Evolutionary conservation across 2,329 filamentous ascomycete species (phyloP), one percentile per base, ranked within the genome.

Genomic region (Diaporthe australafricana): DNA sequence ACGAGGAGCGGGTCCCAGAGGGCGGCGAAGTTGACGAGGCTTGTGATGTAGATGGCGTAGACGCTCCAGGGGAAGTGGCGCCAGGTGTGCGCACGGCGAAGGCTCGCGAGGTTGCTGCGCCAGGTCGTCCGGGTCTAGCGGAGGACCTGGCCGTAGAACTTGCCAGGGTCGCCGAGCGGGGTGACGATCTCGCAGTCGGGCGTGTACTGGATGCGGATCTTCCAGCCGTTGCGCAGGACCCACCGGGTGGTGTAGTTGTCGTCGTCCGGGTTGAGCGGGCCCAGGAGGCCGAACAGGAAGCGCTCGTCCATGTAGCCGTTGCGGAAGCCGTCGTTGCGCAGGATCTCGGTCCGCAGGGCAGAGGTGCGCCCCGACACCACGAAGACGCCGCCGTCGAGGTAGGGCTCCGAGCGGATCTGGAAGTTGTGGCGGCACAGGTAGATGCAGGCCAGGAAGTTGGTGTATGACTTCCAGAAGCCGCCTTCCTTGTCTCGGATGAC

Each of bases 351-450:
- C 16, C 88, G 86, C 70, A 88, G 83, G 0, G 84, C 83, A 0
- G 82, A 83, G 0, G 89, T 91, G 6, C 89, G 84, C 0, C 88
- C 88, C 0, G 88, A 89, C 3, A 90, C 81, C 3, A 87, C 86
- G 30, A 87, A 89, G n/a, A 89, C 82, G 12, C 87, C 88, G 11
- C 88, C 88, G 70, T 92, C 90, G 12, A 91, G 80, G 8, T 85
- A 81, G 73, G 87, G 88, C 8, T 87, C 87, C 0, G 87, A 82
- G 0, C 86, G 84, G 67, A 89, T 87, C 76, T 92, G 90, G 77
- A 87, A 92, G 76, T 91, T 91, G 78, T 91, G 88, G 0, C 89
- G 87, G 75, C 88, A 85, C 1, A 92, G 84, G 76, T 91, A 91
- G n/a, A 85, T 78, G 38, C 86, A 86, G 0, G 87, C 89, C 22